These are phyloP conservation scores for Nemania sp. DNA, from an alignment of 2,329 filamentous ascomycete species.

Conservation along the genomic window DNA sequence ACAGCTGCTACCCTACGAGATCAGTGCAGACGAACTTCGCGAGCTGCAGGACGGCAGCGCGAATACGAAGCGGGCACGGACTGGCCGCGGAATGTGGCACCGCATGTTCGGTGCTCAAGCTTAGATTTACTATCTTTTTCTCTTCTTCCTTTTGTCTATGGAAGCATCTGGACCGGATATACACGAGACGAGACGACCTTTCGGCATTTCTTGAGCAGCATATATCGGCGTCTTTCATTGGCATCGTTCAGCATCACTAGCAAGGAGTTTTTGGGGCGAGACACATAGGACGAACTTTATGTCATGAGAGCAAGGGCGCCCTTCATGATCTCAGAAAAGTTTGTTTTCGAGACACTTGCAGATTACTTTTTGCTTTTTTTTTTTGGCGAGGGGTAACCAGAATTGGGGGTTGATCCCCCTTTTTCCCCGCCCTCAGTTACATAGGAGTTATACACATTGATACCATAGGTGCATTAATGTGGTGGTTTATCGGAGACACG, in stretches of 20 bases:
- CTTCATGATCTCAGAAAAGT: constrained; percentile 28
- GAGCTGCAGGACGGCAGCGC: constrained; percentile 60
- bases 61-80: constrained; percentile 63
- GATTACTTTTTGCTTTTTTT: constrained; percentile 25
- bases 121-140: constrained; percentile 29
- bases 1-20: constrained; percentile 66
- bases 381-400: constrained; percentile 3
- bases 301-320: constrained; percentile 18
- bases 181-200: constrained; percentile 30
- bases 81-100: constrained; percentile 63
- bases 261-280: constrained; percentile 30
- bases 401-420: constrained; percentile 29
- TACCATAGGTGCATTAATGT: constrained; percentile 32
- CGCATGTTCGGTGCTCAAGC: constrained; percentile 62
- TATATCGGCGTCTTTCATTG: constrained; percentile 38
- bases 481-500: constrained; percentile 22
- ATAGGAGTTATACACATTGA: constrained; percentile 12
- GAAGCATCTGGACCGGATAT: constrained; percentile 31
- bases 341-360: constrained; percentile 18
- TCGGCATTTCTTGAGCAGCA: constrained; percentile 29
- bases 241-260: constrained; percentile 38
- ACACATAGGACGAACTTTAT: background rate
- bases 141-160: constrained; percentile 28
- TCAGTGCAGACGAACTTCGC: constrained; percentile 64
- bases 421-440: constrained; percentile 10